Evolutionary conservation across 1,284 basidiomycete species (phyloP).

Genomic region (Naganishia albida): DNA sequence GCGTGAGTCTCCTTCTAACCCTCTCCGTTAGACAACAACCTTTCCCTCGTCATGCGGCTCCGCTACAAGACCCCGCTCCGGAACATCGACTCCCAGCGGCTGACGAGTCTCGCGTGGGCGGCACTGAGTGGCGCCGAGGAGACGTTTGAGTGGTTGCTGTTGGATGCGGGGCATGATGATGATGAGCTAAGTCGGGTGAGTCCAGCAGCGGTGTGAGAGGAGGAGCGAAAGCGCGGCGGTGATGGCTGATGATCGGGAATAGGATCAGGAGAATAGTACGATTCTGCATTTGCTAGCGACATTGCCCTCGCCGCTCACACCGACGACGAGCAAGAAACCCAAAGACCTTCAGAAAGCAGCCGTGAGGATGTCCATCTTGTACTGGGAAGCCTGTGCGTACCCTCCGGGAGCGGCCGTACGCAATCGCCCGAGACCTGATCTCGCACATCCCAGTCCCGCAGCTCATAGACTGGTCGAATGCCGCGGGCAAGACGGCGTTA

Average conservation of each 20-base stretch:
- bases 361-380: conserved; percentile 74
- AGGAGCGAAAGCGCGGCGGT: no score
- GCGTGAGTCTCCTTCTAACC: conserved; percentile 8
- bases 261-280: conserved; percentile 88
- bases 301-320: conserved; percentile 60
- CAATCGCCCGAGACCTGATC: conserved; percentile 37
- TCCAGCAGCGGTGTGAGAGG: conserved; percentile 32
- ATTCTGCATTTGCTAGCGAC: conserved; percentile 84
- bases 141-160: conserved; percentile 81
- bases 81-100: conserved; percentile 72
- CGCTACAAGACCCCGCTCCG: conserved; percentile 75
- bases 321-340: conserved; percentile 19
- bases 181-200: conserved; percentile 81
- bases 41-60: conserved; percentile 76
- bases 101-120: conserved; percentile 85
- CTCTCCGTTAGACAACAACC: conserved; percentile 72
- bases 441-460: conserved; percentile 57
- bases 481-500: conserved; percentile 81
- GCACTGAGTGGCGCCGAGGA: conserved; percentile 80
- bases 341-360: conserved; percentile 66
- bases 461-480: conserved; percentile 86
- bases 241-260: not conserved
- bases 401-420: conserved; percentile 32
- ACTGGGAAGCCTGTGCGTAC: conserved; percentile 68
- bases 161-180: conserved; percentile 82